A percentile compares a stretch with the other conserved stretches of the same genome.
Evolutionary conservation across 1,284 basidiomycete species (phyloP).

Genomic region (Marasmius oreades): DNA sequence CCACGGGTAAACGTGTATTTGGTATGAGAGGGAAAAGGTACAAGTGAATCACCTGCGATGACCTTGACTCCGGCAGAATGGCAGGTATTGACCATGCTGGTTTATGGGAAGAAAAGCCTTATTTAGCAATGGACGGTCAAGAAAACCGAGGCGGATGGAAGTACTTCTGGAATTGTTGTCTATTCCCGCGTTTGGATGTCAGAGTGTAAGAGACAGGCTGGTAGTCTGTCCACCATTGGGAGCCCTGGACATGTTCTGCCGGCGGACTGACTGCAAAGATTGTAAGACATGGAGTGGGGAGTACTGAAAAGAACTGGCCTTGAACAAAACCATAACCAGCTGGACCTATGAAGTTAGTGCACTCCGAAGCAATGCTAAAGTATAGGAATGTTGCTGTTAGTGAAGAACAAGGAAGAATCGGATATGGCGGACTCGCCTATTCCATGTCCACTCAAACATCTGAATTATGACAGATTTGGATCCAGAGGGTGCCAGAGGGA

Average conservation of each 20-base stretch:
- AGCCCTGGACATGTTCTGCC: conserved; percentile 44
- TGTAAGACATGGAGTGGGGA: conserved; percentile 8
- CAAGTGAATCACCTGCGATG: conserved; percentile 43
- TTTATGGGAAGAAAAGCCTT: neutral
- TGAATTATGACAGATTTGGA: conserved; percentile 48
- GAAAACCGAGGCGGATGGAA: conserved; percentile 13
- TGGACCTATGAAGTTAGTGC: conserved; percentile 62
- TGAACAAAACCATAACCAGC: conserved; percentile 67
- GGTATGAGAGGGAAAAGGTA: neutral
- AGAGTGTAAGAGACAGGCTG: conserved; percentile 63
- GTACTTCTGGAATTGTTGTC: conserved; percentile 41
- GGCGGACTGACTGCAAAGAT: conserved; percentile 41
- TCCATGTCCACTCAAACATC: conserved; percentile 57
- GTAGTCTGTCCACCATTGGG: conserved; percentile 70
- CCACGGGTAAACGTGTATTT: neutral
- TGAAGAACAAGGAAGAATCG: neutral
- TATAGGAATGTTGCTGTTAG: neutral
- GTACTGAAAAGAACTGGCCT: conserved; percentile 31
- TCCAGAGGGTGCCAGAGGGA: conserved; percentile 27
- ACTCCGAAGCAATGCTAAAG: conserved; percentile 56
- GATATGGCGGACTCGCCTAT: conserved; percentile 16
- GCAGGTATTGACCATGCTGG: conserved; percentile 56
- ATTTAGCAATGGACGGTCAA: neutral
- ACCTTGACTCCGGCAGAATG: conserved; percentile 59
- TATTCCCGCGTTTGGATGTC: conserved; percentile 56